Conservation (phyloP, 202 grass and related monocot genomes). For the Zoysia matrella region DNA sequence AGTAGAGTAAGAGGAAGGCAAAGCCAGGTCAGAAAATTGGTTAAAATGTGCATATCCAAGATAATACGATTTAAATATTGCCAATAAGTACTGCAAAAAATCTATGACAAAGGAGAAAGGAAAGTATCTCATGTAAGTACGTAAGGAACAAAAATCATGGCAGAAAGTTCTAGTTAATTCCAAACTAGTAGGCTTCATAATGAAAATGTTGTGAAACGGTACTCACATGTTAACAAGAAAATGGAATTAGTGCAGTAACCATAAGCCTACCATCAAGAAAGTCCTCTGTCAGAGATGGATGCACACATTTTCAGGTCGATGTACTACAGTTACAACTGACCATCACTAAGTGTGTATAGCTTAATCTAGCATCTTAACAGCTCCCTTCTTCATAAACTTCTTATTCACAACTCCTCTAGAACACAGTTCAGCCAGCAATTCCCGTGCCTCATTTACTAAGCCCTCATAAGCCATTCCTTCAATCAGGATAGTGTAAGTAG, state of each 20-base stretch:
- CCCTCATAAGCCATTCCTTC: constrained; percentile 70
- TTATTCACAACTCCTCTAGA: constrained; percentile 56
- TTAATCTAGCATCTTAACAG: constrained; percentile 40
- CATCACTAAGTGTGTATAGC: constrained; percentile 11
- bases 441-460: constrained; percentile 50
- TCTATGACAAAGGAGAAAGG: not conserved
- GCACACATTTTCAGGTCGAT: not conserved
- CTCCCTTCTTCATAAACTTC: constrained; percentile 48
- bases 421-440: constrained; percentile 54
- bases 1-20: not conserved
- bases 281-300: constrained; percentile 8
- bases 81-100: not conserved
- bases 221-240: constrained; percentile 43
- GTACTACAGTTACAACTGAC: constrained; percentile 1
- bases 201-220: not conserved
- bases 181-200: not conserved
- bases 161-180: not conserved
- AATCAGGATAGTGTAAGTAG: constrained; percentile 68
- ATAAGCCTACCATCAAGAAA: constrained; percentile 1
- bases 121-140: constrained; percentile 8
- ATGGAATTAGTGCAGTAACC: constrained; percentile 16
- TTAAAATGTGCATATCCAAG: constrained; percentile 2
- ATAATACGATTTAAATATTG: not conserved
- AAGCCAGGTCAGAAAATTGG: constrained; percentile 4
- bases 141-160: not conserved